Conservation (phyloP, 83 land plant species). For the Thuja plicata region DNA sequence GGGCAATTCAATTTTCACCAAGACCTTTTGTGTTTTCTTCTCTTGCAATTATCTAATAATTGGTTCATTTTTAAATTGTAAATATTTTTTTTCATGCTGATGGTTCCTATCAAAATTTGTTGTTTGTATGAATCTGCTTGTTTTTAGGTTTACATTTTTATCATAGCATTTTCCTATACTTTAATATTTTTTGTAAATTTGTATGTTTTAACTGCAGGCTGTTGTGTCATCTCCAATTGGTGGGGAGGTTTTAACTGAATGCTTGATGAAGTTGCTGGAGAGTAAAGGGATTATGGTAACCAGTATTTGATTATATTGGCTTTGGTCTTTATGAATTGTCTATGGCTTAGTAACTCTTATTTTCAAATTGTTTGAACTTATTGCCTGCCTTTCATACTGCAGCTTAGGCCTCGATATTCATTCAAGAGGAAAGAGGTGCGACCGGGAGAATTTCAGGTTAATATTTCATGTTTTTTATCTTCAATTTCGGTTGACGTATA, state of each 20-base stretch:
- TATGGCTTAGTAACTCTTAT: neutral
- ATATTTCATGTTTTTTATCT: slow-evolving; percentile 6
- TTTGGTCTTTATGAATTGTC: slow-evolving; percentile 6
- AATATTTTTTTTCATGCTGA: neutral
- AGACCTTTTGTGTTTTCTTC: neutral
- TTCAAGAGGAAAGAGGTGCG: slow-evolving; percentile 87
- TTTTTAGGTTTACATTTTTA: neutral
- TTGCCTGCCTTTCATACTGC: slow-evolving; percentile 8
- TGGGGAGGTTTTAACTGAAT: slow-evolving; percentile 86
- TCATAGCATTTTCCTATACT: neutral
- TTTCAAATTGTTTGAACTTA: neutral
- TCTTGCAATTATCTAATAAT: neutral
- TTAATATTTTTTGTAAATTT: neutral
- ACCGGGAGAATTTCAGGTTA: slow-evolving; percentile 86
- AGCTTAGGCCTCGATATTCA: slow-evolving; percentile 90
- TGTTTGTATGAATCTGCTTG: neutral
- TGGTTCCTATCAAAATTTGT: neutral
- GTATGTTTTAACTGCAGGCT: slow-evolving; percentile 42
- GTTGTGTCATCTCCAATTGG: slow-evolving; percentile 88
- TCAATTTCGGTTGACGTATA: neutral
- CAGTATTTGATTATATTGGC: neutral
- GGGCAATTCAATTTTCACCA: neutral
- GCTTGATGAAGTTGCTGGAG: slow-evolving; percentile 81
- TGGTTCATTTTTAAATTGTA: neutral
- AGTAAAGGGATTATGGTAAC: slow-evolving; percentile 75